Percentiles rank a stretch among this genome's conserved stretches.
phyloP scores from a whole-genome alignment of 164 flowering plant species.

The Dillenia turbinata region DNA sequence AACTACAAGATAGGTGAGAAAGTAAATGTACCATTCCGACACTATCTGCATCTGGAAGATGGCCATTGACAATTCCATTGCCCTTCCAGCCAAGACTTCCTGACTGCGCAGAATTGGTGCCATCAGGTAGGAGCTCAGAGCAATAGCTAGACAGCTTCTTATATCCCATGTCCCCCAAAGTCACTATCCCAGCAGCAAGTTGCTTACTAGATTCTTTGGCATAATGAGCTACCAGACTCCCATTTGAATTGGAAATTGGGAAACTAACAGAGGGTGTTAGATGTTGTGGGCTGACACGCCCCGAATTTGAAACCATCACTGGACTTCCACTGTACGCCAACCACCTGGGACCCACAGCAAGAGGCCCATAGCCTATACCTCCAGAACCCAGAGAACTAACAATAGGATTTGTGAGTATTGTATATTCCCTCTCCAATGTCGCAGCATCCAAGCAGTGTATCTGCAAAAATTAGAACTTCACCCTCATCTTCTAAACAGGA shows the following conservation, averaged over 20 bases:
- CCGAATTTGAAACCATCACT: slow-evolving; percentile 34
- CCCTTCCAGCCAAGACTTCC: slow-evolving; percentile 39
- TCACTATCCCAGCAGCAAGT: slow-evolving; percentile 78
- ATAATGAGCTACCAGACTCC: slow-evolving; percentile 69
- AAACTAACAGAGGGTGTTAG: slow-evolving; percentile 43
- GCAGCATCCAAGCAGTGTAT: slow-evolving; percentile 72
- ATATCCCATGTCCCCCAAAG: slow-evolving; percentile 73
- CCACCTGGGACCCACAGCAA: slow-evolving; percentile 87
- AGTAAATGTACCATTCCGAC: slow-evolving; percentile 57
- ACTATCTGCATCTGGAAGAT: slow-evolving; percentile 46
- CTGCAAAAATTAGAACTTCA: slow-evolving; percentile 32
- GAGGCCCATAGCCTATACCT: slow-evolving; percentile 63
- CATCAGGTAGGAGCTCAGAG: slow-evolving; percentile 68
- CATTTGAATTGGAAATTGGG: slow-evolving; percentile 43
- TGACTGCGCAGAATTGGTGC: slow-evolving; percentile 29
- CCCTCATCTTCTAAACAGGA: neutral
- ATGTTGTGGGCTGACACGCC: slow-evolving; percentile 65
- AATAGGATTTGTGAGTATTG: slow-evolving; percentile 63
- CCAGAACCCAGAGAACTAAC: slow-evolving; percentile 40
- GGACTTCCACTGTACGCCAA: slow-evolving; percentile 78
- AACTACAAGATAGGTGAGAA: too few species aligned
- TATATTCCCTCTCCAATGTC: slow-evolving; percentile 64
- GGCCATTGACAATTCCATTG: slow-evolving; percentile 41
- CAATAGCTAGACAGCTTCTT: slow-evolving; percentile 69
- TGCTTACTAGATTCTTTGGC: slow-evolving; percentile 85